A percentile compares a stretch with the other conserved stretches of the same genome.
These are phyloP conservation scores for Magnolia kwangsiensis DNA, from an alignment of 164 flowering plant species.

Conservation along the genomic window DNA sequence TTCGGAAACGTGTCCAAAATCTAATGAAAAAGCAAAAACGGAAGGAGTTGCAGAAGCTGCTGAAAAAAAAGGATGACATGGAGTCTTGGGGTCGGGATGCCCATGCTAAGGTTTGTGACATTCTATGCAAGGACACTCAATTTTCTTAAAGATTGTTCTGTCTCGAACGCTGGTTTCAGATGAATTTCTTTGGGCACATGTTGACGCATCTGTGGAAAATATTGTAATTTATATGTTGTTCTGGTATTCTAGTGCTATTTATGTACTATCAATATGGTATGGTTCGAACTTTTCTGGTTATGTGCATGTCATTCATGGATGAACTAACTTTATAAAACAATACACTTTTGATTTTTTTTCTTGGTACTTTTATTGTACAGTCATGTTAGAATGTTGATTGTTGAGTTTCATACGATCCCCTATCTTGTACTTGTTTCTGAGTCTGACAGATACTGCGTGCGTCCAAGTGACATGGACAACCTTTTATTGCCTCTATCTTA, in stretches of 20 bases:
- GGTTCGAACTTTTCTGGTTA: too few relatives aligned
- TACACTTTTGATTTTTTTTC: too few relatives aligned
- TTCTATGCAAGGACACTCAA: not conserved
- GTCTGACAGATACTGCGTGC: not conserved
- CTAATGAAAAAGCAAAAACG: constrained; percentile 58
- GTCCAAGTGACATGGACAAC: not conserved
- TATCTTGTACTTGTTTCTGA: not conserved
- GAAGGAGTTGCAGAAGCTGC: constrained; percentile 54
- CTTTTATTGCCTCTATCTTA: not conserved
- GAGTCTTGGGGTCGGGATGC: constrained; percentile 69
- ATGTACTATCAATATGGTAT: too few relatives aligned
- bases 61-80: constrained; percentile 45
- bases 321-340: too few relatives aligned
- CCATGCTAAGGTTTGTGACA: constrained; percentile 72
- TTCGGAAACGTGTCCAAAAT: constrained; percentile 55
- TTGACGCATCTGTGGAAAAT: not conserved
- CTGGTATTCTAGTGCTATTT: not conserved
- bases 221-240: not conserved
- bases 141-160: not conserved
- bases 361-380: not conserved
- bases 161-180: not conserved
- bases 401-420: not conserved
- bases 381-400: not conserved
- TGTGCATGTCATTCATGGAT: too few relatives aligned
- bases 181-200: not conserved